Conservation (phyloP, 257 asterid genomes). For the Solanum arcanum region DNA sequence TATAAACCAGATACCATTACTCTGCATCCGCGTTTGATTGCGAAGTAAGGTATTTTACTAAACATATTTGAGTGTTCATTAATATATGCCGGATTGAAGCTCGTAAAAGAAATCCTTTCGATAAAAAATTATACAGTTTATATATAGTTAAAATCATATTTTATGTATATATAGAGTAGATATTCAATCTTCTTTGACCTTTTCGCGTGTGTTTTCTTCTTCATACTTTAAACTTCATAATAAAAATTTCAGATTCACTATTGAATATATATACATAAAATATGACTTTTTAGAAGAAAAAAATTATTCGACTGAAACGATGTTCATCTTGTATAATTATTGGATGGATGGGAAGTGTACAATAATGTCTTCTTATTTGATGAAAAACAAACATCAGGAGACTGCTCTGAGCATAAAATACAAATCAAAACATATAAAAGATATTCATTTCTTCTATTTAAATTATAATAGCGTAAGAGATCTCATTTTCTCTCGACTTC, state of each 20-base stretch:
- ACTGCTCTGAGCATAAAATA: neutral
- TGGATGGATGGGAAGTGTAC: neutral
- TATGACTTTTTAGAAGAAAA: neutral
- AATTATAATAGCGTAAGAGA: neutral
- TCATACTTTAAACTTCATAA: neutral
- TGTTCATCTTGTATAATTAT: neutral
- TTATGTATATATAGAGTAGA: too few relatives aligned
- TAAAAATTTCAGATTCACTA: neutral
- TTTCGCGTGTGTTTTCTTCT: neutral
- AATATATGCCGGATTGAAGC: neutral
- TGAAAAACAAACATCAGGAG: neutral
- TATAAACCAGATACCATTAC: neutral
- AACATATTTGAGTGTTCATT: neutral
- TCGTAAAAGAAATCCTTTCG: neutral
- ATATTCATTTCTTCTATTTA: neutral
- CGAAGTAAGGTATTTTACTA: neutral
- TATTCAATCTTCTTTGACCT: neutral
- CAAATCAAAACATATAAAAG: neutral
- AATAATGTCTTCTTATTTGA: neutral
- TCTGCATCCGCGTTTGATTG: neutral
- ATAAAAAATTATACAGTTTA: too few relatives aligned
- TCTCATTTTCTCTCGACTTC: neutral
- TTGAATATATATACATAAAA: neutral
- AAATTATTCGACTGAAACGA: too few relatives aligned
- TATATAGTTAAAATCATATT: too few relatives aligned